Conservation (phyloP, 106 monocot species). For the Phalaenopsis aphrodite region DNA sequence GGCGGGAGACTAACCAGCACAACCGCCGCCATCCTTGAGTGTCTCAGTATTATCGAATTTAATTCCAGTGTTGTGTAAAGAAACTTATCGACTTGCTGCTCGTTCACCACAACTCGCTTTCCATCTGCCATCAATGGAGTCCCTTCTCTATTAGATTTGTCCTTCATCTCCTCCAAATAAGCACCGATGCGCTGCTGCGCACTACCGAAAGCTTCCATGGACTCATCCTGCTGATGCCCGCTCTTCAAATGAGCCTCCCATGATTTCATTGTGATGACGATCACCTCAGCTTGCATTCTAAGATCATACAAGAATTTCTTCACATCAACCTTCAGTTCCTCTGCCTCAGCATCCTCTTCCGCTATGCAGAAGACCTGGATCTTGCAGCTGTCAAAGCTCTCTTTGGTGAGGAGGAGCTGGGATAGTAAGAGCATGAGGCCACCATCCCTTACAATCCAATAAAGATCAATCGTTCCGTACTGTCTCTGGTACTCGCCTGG, state of each 20-base stretch:
- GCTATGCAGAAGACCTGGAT: constrained; percentile 99
- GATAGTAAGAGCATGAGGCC: constrained; percentile 94
- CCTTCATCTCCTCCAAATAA: constrained; percentile 75
- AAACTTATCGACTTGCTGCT: constrained; percentile 91
- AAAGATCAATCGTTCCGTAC: constrained; percentile 92
- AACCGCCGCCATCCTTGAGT: constrained; percentile 92
- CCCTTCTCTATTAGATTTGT: constrained; percentile 45
- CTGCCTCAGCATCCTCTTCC: constrained; percentile 90
- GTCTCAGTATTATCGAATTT: constrained; percentile 78
- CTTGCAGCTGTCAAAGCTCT: constrained; percentile 90
- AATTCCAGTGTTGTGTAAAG: constrained; percentile 85
- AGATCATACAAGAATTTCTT: constrained; percentile 97
- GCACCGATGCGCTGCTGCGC: constrained; percentile 57
- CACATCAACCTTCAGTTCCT: constrained; percentile 81
- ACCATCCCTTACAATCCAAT: constrained; percentile 98
- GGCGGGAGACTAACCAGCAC: constrained; percentile 96
- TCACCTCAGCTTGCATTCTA: constrained; percentile 92
- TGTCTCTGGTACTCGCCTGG: constrained; percentile 94
- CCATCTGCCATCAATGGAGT: constrained; percentile 67
- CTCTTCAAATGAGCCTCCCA: constrained; percentile 63
- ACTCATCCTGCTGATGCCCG: constrained; percentile 57
- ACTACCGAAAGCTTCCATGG: constrained; percentile 56
- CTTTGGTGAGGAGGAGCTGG: constrained; percentile 90
- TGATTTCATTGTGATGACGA: constrained; percentile 83
- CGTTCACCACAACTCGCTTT: constrained; percentile 57